Percentiles rank a stretch among this genome's conserved stretches.
Conservation (phyloP, 352 stramenopile genomes). For the Aphanomyces invadans region DNA sequence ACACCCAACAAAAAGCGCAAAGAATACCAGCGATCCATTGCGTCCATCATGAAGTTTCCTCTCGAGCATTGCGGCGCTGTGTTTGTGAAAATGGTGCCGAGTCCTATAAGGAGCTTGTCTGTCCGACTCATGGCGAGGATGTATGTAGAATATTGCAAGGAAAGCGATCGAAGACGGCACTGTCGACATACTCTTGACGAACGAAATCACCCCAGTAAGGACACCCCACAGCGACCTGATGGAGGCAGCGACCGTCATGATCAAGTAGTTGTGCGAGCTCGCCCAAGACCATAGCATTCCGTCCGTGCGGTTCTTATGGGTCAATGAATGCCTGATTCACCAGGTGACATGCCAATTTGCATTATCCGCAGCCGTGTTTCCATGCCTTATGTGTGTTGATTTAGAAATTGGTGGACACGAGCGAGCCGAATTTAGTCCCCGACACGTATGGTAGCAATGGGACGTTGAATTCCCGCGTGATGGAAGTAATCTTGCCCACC, state of each 20-base stretch:
- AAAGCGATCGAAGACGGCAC: conserved; percentile 17
- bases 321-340: conserved; percentile 73
- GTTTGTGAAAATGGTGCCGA: conserved; percentile 28
- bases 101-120: conserved; percentile 35
- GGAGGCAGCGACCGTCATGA: not conserved
- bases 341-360: conserved; percentile 49
- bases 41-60: conserved; percentile 44
- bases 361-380: no score
- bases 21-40: conserved; percentile 28
- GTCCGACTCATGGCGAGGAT: not conserved
- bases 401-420: conserved; percentile 43
- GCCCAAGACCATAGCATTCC: conserved; percentile 31
- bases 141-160: conserved; percentile 40
- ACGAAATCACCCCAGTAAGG: conserved; percentile 61
- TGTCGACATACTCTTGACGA: conserved; percentile 59
- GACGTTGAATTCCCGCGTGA: not conserved
- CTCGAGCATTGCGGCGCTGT: conserved; percentile 54
- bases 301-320: conserved; percentile 67
- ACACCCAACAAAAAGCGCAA: conserved; percentile 33
- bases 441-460: conserved; percentile 26
- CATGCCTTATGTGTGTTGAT: no score
- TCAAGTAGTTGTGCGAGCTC: not conserved
- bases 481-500: conserved; percentile 11
- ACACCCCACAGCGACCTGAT: not conserved
- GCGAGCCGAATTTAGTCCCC: conserved; percentile 39